phyloP scores from a whole-genome alignment of 208 protist species.

The Trypanosoma lewisi region DNA sequence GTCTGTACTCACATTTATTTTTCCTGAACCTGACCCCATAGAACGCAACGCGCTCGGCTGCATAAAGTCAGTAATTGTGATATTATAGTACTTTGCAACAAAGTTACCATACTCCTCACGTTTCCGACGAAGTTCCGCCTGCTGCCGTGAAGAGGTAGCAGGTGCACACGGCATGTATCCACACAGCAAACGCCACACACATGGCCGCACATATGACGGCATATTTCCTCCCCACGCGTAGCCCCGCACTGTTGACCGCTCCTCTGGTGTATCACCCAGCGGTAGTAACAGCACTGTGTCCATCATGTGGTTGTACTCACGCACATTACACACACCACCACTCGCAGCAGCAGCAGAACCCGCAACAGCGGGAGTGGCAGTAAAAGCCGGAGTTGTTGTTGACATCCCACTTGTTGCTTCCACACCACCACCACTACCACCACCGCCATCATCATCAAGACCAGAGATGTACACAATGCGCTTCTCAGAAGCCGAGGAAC shows the following conservation, averaged over 20 bases:
- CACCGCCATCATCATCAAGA: conserved; percentile 4
- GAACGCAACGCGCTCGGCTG: neutral
- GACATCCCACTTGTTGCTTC: neutral
- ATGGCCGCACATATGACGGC: conserved; percentile 39
- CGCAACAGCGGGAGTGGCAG: too few species aligned
- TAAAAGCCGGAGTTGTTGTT: neutral
- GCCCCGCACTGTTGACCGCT: conserved; percentile 44
- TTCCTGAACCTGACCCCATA: neutral
- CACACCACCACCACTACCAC: too few species aligned
- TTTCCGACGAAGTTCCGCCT: conserved; percentile 56
- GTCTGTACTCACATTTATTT: neutral
- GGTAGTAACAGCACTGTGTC: conserved; percentile 19
- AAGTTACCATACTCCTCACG: conserved; percentile 60
- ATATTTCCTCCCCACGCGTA: conserved; percentile 56
- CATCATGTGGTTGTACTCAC: conserved; percentile 25
- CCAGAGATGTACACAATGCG: conserved; percentile 9
- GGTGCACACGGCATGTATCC: conserved; percentile 37
- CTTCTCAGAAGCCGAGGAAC: neutral
- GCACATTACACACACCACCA: neutral
- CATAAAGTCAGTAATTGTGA: conserved; percentile 23
- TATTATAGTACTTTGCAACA: conserved; percentile 44
- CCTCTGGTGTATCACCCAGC: conserved; percentile 46
- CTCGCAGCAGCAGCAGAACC: too few species aligned
- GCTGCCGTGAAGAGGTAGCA: conserved; percentile 35
- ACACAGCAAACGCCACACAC: conserved; percentile 65